Evolutionary conservation across 2,329 filamentous ascomycete species (phyloP).

Genomic region (Diplodia scrobiculata): DNA sequence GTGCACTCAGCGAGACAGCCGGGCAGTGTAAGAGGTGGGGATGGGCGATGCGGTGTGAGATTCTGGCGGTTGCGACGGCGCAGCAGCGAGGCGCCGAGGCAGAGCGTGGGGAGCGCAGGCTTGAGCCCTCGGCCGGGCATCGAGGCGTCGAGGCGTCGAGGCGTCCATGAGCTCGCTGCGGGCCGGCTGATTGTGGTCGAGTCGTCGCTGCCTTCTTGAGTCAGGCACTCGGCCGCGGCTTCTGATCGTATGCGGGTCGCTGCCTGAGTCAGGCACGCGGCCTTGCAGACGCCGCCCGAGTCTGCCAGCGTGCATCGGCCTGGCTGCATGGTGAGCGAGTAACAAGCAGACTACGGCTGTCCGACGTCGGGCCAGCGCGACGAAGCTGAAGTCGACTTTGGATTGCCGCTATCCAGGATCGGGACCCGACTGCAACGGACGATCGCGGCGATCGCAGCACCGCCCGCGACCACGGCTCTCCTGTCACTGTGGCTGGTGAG

Average conservation of each 20-base stretch:
- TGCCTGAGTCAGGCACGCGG: conserved; percentile 1
- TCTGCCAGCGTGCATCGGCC: not conserved
- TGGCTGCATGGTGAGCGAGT: not conserved
- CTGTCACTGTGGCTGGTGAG: conserved; percentile 10
- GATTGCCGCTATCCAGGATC: conserved; percentile 14
- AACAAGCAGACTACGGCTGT: not conserved
- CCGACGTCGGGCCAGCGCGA: not conserved
- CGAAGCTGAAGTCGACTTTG: conserved; percentile 9
- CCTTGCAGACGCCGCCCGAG: not conserved
- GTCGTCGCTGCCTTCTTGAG: not conserved
- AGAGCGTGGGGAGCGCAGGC: too few species aligned
- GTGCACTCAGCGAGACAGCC: not conserved
- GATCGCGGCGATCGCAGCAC: conserved; percentile 21
- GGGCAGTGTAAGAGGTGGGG: not conserved
- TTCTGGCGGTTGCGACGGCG: not conserved
- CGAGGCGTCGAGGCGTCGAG: too few species aligned
- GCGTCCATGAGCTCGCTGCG: not conserved
- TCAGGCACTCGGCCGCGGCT: not conserved
- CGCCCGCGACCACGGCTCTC: not conserved
- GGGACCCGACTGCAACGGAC: not conserved
- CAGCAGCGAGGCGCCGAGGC: not conserved
- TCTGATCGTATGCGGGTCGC: not conserved
- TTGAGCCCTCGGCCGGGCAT: not conserved
- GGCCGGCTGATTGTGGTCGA: not conserved
- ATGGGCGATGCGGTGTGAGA: not conserved